Base-by-base conservation (phyloP, 805 yeast species). In the Saturnispora kantuleensis region DNA sequence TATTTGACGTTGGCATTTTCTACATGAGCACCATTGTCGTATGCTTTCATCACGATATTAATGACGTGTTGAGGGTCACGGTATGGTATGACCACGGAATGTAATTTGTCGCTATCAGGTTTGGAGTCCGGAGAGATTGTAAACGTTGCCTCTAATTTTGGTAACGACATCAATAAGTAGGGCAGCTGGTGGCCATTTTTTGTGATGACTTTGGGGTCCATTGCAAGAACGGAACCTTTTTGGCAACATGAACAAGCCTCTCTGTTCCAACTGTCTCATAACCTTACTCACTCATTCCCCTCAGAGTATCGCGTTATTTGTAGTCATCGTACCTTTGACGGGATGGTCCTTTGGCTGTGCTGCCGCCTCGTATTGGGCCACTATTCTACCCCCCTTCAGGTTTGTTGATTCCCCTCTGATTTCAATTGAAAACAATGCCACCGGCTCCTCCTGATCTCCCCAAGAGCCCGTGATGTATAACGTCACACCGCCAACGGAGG, bases 291-390 rank as follows among this genome's bases (percentile, higher is more conserved):
- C 8, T 21, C 26, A 21, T 21, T 21, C 26, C 26, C 26, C 26
- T 21, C 26, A 21, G 26, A 21, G 26, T 21, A 21, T 21, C 6
- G 26, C 26, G 8, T 21, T 21, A 21, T 21, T 21, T 21, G 26
- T 31, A n/a, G 34, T 31, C 34, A 31, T 31, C 15, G 15, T n/a
- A 31, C 15, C 15, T 13, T 31, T 13, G n/a, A 31, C 7, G n/a
- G n/a, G 34, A 60, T 90, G 97, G 58, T 89, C 97, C 1, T 81
- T 77, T 0, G 96, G 96, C 59, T 89, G 89, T 3, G 97, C 93
- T 0, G 96, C 94, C 45, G 88, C 76, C 63, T 90, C 97, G 60
- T 89, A 90, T 16, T 84, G 57, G 0, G 95, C 71, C 12, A 83
- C 70, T 13, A 86, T 76, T 0, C 96, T 95, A 35, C 83, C 85